Percentiles rank a stretch among this genome's conserved stretches.
These are phyloP conservation scores for Trichoderma cornu-damae DNA, from an alignment of 2,329 filamentous ascomycete genomes.

Conservation along the genomic window DNA sequence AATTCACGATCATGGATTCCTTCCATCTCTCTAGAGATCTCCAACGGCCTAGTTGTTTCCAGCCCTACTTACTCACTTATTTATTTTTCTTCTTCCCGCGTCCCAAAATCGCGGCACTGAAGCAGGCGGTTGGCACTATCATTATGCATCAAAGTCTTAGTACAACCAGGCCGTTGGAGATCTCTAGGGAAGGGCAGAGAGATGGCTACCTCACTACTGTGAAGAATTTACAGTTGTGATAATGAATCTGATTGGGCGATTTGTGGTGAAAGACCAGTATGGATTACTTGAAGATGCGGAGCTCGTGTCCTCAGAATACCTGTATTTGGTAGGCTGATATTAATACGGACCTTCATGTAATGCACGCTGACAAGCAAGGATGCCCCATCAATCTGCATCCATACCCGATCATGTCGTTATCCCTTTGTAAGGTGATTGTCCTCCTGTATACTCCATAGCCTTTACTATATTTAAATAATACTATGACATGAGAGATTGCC, in stretches of 20 bases:
- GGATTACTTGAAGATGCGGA: too few species aligned
- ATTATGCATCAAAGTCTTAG: not conserved
- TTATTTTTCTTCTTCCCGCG: not conserved
- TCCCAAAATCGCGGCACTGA: not conserved
- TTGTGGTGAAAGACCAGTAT: too few species aligned
- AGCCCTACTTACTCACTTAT: too few species aligned
- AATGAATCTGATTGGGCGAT: too few species aligned
- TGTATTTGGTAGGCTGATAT: not conserved
- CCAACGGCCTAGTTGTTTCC: too few species aligned
- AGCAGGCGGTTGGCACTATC: not conserved
- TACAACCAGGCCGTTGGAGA: not conserved
- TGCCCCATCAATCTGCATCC: not conserved
- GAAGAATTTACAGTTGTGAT: too few species aligned
- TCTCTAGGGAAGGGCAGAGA: not conserved
- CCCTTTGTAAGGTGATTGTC: not conserved
- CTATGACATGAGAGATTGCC: not conserved
- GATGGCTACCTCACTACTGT: too few species aligned
- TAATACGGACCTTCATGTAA: not conserved
- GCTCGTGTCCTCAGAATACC: too few species aligned
- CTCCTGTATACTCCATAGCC: not conserved
- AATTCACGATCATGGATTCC: too few species aligned
- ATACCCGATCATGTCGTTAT: not conserved
- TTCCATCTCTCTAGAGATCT: too few species aligned
- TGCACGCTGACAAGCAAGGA: not conserved
- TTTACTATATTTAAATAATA: not conserved